Conservation (phyloP, 2,329 filamentous ascomycete genomes). For the Colletotrichum tofieldiae region DNA sequence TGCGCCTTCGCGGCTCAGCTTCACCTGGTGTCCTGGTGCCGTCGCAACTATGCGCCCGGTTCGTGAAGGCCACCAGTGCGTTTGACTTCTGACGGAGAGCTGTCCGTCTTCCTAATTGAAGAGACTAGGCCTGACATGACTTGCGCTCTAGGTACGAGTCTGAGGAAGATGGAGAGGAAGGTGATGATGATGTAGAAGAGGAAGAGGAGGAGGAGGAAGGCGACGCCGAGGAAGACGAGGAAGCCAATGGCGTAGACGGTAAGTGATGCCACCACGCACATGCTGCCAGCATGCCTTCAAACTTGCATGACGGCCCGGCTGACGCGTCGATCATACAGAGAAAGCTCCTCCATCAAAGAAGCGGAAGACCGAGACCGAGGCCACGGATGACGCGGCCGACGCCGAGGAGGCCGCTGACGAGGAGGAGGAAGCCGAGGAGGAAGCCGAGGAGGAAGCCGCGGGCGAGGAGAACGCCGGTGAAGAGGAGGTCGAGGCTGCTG, state of each 20-base stretch:
- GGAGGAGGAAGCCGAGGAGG: constrained; percentile 52
- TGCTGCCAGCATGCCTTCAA: neutral
- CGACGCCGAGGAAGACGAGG: constrained; percentile 49
- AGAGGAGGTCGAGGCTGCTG: constrained; percentile 47
- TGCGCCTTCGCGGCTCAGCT: neutral
- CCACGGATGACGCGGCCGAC: constrained; percentile 51
- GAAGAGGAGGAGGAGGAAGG: constrained; percentile 56
- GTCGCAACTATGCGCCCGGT: constrained; percentile 25
- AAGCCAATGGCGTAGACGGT: constrained; percentile 44
- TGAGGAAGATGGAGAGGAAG: constrained; percentile 57
- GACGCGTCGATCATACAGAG: constrained; percentile 45
- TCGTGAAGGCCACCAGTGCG: too few species aligned
- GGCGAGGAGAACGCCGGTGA: constrained; percentile 51
- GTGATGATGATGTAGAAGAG: constrained; percentile 56
- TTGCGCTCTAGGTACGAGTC: constrained; percentile 58
- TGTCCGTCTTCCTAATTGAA: too few species aligned
- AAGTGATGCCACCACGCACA: neutral
- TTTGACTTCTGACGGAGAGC: neutral
- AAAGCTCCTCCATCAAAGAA: constrained; percentile 66
- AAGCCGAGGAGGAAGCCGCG: constrained; percentile 49
- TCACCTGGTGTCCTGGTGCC: neutral
- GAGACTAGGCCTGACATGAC: neutral
- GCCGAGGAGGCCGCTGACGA: constrained; percentile 49
- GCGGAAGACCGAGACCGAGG: constrained; percentile 61
- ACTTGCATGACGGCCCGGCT: constrained; percentile 2